Evolutionary conservation across 2,329 filamentous ascomycete species (phyloP).

Genomic region (Paraphoma sp.): DNA sequence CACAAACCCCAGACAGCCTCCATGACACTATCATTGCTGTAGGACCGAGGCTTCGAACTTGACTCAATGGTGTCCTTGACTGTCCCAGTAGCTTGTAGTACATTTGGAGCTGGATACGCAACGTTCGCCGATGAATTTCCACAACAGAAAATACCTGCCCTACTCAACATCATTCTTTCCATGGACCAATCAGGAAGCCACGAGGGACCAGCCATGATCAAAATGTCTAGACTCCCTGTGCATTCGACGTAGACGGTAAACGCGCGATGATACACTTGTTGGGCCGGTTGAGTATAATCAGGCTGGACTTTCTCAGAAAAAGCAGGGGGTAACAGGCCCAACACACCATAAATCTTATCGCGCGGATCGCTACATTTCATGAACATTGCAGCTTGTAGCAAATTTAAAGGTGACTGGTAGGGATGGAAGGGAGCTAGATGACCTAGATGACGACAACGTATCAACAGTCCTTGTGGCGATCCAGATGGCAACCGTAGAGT

Average conservation of each 20-base stretch:
- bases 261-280: neutral
- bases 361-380: constrained; percentile 1
- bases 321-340: neutral
- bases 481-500: neutral
- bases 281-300: neutral
- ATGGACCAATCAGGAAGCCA: constrained; percentile 3
- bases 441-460: neutral
- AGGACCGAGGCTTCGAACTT: neutral
- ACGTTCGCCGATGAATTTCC: neutral
- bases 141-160: neutral
- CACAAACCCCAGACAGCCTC: neutral
- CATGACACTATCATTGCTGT: neutral
- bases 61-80: neutral
- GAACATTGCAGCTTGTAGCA: neutral
- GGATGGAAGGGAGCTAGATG: neutral
- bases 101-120: neutral
- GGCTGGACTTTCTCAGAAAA: neutral
- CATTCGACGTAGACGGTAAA: neutral
- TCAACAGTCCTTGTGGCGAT: neutral
- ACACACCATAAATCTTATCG: neutral
- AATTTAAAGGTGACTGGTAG: neutral
- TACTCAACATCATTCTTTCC: neutral
- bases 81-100: neutral
- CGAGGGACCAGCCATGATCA: neutral
- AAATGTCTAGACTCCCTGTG: neutral